Evolutionary conservation across 805 yeast genomes (phyloP), one percentile per base, ranked within the genome.

Genomic region (Candida ponderosae): DNA sequence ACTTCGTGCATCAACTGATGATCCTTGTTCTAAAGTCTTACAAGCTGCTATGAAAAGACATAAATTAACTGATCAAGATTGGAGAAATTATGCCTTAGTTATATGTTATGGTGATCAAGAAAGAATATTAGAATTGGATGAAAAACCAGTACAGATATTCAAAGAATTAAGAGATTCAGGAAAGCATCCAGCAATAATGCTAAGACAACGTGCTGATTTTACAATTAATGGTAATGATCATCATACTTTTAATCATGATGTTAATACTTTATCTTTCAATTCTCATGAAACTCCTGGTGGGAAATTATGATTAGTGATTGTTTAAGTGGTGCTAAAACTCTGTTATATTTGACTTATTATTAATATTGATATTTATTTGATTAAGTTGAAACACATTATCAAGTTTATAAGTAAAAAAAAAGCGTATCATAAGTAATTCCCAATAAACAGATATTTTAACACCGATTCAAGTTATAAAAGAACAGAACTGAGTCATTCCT

Each of bases 41-140:
- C 94, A 85, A 51, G 86, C 82, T 27, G 96, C 96, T 5, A 80
- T 87, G 83, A 76, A 80, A 47, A 71, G 94, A 42, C 95, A 89
- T 60, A 79, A 79, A 41, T 69, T 90, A 34, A 78, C 76, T 33
- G 74, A 76, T 24, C 80, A 76, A 36, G 96, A 87, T 53, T 84
- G 96, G 89, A 71, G 83, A 36, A 82, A 86, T 50, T 90, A 88
- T 54, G 95, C 89, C 2, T 63, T 90, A 36, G 88, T 89, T 15
- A 83, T 90, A 14, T 83, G 94, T 53, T 88, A 86, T 54, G 96
- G 93, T 18, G 96, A 88, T 55, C 82, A 82, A 51, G 97, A 90
- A 53, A 65, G 96, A 21, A 76, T 88, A 9, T 60, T 93, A 33
- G 85, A 82, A 29, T 66, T 84, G 44, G 85, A 86, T 20, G 98